Evolutionary conservation across 164 flowering plant species (phyloP), one percentile per base, ranked within the genome.

Genomic region (Annona squamosa): DNA sequence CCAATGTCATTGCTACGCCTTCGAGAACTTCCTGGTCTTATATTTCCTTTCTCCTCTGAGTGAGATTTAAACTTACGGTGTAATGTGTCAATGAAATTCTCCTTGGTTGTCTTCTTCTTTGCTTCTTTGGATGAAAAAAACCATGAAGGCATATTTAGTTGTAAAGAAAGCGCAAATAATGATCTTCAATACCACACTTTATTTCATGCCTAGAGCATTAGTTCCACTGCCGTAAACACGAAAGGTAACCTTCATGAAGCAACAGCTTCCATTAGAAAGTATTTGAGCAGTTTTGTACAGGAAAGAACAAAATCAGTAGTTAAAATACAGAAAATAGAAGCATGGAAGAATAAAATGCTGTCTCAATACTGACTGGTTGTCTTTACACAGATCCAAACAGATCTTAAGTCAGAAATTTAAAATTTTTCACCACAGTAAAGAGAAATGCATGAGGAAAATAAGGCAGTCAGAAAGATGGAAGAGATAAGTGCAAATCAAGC

Each of bases 91-190:
- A 91, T 77, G 68, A 91, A 80, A 79, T 90, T 86, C 76, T 89
- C 98, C 81, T 87, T 90, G 76, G 71, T 82, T 43, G 86, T 37
- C 83, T 89, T 92, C 85, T 91, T 92, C 84, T 92, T 94, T 37
- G 86, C 82, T 75, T 90, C 93, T 82, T 94, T 94, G 62, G 99
- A 92, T 71, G 95, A 90, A 66, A 95, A 87, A 95, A 96, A 94
- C 94, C 95, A 91, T 70, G 94, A 75, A 77, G 82, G 82, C 84
- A 82, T 82, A 62, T 57, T 76, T 72, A 64, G 12, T 7, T 41
- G 46, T 42, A 66, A 63, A 9, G n/a, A 62, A 69, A 41, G 47
- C 52, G 16, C 9, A 26, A 59, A 16, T 63, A 62, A 63, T 64
- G 42, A 45, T 43, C 68, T 9, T 26, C 3, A 9, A 5, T 67